Evolutionary conservation across 2,329 filamentous ascomycete species (phyloP).

Genomic region (Pseudomassariella vexata): DNA sequence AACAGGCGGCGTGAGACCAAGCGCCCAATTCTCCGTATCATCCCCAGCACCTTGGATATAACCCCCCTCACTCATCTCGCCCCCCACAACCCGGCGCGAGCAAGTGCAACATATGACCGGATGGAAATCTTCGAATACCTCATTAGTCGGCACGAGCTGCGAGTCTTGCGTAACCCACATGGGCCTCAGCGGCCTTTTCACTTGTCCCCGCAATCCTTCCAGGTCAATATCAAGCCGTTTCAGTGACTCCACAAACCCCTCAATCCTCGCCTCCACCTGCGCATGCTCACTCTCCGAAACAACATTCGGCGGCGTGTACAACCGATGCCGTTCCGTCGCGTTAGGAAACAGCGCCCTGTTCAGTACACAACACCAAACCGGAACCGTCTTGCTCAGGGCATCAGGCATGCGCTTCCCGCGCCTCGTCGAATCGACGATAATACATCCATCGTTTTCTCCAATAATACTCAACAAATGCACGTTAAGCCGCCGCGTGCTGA

Average conservation of each 20-base stretch:
- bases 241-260: conserved; percentile 47
- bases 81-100: conserved; percentile 64
- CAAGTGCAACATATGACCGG: conserved; percentile 82
- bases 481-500: conserved; percentile 80
- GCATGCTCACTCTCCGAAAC: conserved; percentile 71
- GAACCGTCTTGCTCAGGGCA: conserved; percentile 86
- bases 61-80: conserved; percentile 62
- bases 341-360: conserved; percentile 71
- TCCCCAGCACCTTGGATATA: conserved; percentile 96
- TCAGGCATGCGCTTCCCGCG: conserved; percentile 94
- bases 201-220: conserved; percentile 41
- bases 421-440: conserved; percentile 90
- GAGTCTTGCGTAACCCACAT: conserved; percentile 76
- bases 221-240: conserved; percentile 56
- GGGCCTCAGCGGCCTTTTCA: conserved; percentile 69
- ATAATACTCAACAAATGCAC: conserved; percentile 70
- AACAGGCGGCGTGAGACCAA: conserved; percentile 66
- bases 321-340: conserved; percentile 31
- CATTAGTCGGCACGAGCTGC: conserved; percentile 29
- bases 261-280: conserved; percentile 64
- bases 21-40: conserved; percentile 89
- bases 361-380: conserved; percentile 86
- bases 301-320: conserved; percentile 67
- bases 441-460: conserved; percentile 62
- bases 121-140: conserved; percentile 53